Conservation (phyloP, 768 basidiomycete genomes). For the Lentinula boryana region DNA sequence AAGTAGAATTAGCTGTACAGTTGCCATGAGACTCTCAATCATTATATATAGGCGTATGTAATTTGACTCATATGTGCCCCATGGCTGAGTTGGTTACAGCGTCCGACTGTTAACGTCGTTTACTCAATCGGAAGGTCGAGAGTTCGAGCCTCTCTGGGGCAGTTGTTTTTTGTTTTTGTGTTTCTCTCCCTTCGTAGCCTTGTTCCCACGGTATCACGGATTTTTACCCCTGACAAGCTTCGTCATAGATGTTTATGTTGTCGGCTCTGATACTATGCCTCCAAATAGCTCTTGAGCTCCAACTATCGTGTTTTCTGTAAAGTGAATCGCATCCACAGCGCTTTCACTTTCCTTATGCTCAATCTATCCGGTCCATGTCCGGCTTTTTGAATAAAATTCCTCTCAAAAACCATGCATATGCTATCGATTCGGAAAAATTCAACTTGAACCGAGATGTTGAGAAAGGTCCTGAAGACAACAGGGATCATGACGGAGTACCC, state of each 20-base stretch:
- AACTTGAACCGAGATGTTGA: neutral
- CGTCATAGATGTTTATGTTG: neutral
- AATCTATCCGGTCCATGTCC: neutral
- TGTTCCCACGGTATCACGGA: too few species aligned
- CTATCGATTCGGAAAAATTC: neutral
- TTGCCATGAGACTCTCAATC: too few species aligned
- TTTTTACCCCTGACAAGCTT: neutral
- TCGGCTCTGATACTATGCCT: neutral
- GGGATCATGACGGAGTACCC: neutral
- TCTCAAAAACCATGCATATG: neutral
- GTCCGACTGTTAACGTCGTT: constrained; percentile 57
- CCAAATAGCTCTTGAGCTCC: neutral
- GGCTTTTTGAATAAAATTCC: neutral
- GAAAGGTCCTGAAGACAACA: neutral
- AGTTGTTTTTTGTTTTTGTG: neutral
- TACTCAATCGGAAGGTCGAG: neutral
- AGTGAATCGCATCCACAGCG: neutral
- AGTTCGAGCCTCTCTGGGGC: neutral
- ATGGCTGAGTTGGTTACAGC: constrained; percentile 77
- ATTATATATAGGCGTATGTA: neutral
- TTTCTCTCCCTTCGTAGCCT: too few species aligned
- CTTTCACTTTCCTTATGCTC: neutral
- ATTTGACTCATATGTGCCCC: constrained; percentile 35
- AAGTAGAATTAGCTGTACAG: too few species aligned
- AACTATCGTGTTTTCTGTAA: neutral